Evolutionary conservation across 2,329 filamentous ascomycete genomes (phyloP), one percentile per base, ranked within the genome.

Genomic region (Davidsoniella neocaledoniae): DNA sequence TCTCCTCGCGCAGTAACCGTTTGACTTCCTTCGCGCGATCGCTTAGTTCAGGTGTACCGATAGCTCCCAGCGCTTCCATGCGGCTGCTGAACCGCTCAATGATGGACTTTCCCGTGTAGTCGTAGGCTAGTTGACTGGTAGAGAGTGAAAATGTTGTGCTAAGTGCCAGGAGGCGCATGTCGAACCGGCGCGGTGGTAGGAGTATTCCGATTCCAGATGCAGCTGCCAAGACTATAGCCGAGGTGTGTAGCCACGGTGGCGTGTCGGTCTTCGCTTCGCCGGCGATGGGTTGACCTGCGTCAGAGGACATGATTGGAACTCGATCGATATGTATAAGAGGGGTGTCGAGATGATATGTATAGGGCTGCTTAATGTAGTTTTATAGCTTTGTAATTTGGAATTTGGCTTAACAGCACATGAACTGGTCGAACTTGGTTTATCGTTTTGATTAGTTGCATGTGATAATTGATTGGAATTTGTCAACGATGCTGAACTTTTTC

Each of bases 41-140:
- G 40, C 74, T 76, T 14, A 82, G 73, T 48, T 72, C 68, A 43
- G 66, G 69, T 53, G 68, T 67, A 39, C 42, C 49, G 14, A 50
- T 25, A 1, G 39, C 47, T 19, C 44, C 48, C 41, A 77, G 63
- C 14, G 64, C 65, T 23, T 57, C 57, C 55, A 68, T 57, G 49
- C 72, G 69, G 54, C 57, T 62, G 51, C 60, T 61, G 54, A 74
- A 66, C 7, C 73, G 72, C 54, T 63, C 57, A 57, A 67, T 63
- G 53, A 77, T 67, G 25, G 72, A 74, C 46, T 65, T 65, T 46
- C 74, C 74, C 12, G 68, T 76, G 62, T 72, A 77, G 61, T 76
- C 73, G 61, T 70, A 68, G 45, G 66, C 66, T 39, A 79, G 70
- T 61, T 73, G 71, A 60, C 73, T 73, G 51, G 71, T 70, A 50